A percentile compares a stretch with the other conserved stretches of the same genome.
These are phyloP conservation scores for Davidsoniella eucalypti DNA, from an alignment of 2,329 filamentous ascomycete genomes.

Conservation along the genomic window DNA sequence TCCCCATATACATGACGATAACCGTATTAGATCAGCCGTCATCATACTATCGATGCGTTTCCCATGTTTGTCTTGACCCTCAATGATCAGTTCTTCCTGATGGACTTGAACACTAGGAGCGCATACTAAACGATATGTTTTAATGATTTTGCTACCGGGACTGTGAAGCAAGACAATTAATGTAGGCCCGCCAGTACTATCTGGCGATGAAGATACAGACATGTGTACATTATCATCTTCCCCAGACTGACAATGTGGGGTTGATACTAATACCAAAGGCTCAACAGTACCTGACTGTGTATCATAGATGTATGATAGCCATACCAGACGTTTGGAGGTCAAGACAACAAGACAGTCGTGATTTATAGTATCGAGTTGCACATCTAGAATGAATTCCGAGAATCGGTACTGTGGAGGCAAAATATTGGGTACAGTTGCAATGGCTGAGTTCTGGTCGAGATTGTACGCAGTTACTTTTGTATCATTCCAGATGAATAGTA, in stretches of 20 bases:
- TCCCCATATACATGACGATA: conserved; percentile 6
- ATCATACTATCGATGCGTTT: neutral
- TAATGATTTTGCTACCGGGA: too few relatives aligned
- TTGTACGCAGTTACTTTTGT: conserved; percentile 6
- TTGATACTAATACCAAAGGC: neutral
- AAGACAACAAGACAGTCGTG: conserved; percentile 10
- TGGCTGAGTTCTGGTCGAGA: neutral
- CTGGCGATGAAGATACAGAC: neutral
- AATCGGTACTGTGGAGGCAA: neutral
- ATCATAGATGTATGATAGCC: conserved; percentile 6
- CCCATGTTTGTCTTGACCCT: neutral
- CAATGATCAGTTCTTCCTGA: neutral
- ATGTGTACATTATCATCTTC: conserved; percentile 7
- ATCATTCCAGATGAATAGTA: conserved; percentile 11
- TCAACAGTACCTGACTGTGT: neutral
- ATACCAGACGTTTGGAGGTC: conserved; percentile 10
- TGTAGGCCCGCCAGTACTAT: neutral
- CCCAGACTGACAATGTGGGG: neutral
- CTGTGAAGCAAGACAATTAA: too few relatives aligned
- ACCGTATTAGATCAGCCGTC: neutral
- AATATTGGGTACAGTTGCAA: conserved; percentile 4
- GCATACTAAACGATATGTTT: neutral
- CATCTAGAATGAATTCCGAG: conserved; percentile 11
- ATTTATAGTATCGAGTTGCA: conserved; percentile 6
- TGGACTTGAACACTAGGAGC: neutral